phyloP scores from a whole-genome alignment of 2,329 filamentous ascomycete species.

The Pyrenochaeta sp. region DNA sequence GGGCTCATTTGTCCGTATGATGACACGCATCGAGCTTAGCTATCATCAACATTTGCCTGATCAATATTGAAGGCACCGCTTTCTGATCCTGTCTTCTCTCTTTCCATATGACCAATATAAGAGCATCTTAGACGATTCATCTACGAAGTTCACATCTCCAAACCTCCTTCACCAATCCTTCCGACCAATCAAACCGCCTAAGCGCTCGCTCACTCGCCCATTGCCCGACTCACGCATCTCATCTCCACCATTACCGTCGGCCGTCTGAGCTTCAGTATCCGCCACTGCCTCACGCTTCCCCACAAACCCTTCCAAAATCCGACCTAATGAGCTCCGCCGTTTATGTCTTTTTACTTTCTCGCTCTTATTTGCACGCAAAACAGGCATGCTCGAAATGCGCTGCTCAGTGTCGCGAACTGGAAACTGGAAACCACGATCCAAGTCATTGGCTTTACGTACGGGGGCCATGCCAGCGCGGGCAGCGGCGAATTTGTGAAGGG shows the following conservation, averaged over 20 bases:
- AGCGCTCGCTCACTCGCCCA: not conserved
- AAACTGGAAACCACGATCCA: not conserved
- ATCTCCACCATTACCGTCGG: not conserved
- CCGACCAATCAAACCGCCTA: too few relatives aligned
- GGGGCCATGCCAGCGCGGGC: not conserved
- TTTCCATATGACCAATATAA: too few relatives aligned
- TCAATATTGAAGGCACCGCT: too few relatives aligned
- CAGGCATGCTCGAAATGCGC: not conserved
- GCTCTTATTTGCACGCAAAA: not conserved
- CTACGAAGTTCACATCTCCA: too few relatives aligned
- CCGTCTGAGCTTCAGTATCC: not conserved
- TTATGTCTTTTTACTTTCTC: not conserved
- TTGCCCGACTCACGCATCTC: not conserved
- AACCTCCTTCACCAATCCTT: too few relatives aligned
- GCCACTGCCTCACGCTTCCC: not conserved
- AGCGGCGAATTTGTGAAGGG: not conserved
- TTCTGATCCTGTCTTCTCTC: too few relatives aligned
- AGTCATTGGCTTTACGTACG: not conserved
- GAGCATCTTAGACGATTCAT: too few relatives aligned
- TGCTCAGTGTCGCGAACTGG: not conserved
- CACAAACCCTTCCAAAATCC: not conserved
- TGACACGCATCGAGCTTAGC: too few relatives aligned
- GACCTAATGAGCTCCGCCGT: not conserved
- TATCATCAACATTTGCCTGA: too few relatives aligned
- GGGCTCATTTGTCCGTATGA: too few relatives aligned